Percentiles rank a stretch among this genome's conserved stretches.
Evolutionary conservation across 345 rosid genomes (phyloP).

Genomic region (Hibiscus trionum): DNA sequence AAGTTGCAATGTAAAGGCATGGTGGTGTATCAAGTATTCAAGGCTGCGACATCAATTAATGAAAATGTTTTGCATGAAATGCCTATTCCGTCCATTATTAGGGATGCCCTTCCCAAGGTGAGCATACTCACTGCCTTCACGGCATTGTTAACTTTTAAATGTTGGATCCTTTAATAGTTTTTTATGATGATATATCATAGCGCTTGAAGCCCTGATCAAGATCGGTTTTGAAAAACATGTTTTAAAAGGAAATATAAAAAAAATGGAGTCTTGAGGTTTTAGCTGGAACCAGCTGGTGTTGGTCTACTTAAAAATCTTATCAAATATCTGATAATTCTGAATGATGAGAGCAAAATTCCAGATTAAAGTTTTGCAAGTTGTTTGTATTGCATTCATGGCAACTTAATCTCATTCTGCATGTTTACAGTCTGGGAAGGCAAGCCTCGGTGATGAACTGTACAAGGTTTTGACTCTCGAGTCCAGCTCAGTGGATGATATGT

Average conservation of each 20-base stretch:
- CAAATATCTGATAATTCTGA: neutral
- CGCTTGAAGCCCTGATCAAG: neutral
- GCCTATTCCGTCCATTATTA: slow-evolving; percentile 65
- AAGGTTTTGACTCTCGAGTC: slow-evolving; percentile 43
- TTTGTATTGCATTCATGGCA: neutral
- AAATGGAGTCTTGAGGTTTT: neutral
- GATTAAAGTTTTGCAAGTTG: neutral
- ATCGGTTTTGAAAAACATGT: neutral
- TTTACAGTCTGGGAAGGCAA: slow-evolving; percentile 73
- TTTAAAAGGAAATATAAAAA: neutral
- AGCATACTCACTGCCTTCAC: slow-evolving; percentile 6
- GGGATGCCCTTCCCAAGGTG: slow-evolving; percentile 80
- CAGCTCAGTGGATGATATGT: slow-evolving; percentile 41
- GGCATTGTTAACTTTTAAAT: neutral
- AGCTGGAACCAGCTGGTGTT: neutral
- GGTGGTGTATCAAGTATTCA: slow-evolving; percentile 79
- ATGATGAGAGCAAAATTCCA: neutral
- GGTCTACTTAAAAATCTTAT: neutral
- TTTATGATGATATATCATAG: neutral
- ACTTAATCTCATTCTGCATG: neutral
- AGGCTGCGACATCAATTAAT: slow-evolving; percentile 87
- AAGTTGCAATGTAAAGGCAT: slow-evolving; percentile 46
- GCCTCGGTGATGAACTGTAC: slow-evolving; percentile 74
- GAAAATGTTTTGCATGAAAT: slow-evolving; percentile 79
- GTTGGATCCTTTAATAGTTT: neutral